Evolutionary conservation across 2,329 filamentous ascomycete species (phyloP).

Genomic region (Ophiostoma triangulosporum): DNA sequence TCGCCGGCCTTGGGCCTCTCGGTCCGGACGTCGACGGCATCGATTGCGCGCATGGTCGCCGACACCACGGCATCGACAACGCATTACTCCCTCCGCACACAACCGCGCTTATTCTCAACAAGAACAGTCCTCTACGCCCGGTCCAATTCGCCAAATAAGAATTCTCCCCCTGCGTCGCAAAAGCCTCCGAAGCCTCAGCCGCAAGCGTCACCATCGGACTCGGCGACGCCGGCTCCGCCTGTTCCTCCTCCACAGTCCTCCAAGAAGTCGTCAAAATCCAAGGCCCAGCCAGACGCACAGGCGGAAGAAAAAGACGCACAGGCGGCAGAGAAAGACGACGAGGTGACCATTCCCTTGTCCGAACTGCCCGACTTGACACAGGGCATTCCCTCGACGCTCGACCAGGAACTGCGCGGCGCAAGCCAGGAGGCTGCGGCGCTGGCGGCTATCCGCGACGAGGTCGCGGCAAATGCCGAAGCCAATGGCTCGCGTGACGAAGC

Average conservation of each 20-base stretch:
- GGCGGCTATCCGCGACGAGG: constrained; percentile 23
- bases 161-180: neutral
- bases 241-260: neutral
- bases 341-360: constrained; percentile 36
- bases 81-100: neutral
- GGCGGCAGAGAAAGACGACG: constrained; percentile 18
- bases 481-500: constrained; percentile 27
- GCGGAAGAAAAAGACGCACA: constrained; percentile 11
- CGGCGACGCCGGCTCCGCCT: neutral
- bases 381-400: constrained; percentile 84
- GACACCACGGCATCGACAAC: neutral
- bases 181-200: neutral
- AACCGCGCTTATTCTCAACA: constrained; percentile 3
- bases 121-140: constrained; percentile 2
- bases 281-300: constrained; percentile 10
- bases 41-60: neutral
- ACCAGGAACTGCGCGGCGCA: constrained; percentile 52
- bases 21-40: neutral
- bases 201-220: neutral
- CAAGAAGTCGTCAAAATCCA: constrained; percentile 11
- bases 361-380: constrained; percentile 84
- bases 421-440: constrained; percentile 24
- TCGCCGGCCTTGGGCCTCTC: constrained; percentile 6
- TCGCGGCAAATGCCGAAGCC: constrained; percentile 16
- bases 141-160: neutral